Base-by-base conservation (phyloP, 1,284 basidiomycete genomes). In the Malassezia sympodialis region DNA sequence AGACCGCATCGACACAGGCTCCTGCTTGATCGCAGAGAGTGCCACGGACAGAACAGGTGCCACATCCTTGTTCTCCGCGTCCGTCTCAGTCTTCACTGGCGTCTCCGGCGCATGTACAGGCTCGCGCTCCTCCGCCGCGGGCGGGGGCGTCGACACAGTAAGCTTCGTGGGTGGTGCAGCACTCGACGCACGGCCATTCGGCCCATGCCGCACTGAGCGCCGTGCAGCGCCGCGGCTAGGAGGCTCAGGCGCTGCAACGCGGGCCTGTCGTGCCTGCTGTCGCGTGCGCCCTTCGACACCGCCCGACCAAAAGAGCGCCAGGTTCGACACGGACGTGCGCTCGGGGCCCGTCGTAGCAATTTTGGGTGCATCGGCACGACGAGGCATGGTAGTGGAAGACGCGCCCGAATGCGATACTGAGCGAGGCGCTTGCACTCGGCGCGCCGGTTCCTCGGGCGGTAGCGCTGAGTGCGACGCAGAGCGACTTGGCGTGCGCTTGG, bases 271-370 rank as follows among this genome's bases (percentile, higher is more conserved):
- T 14, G 66, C 64, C 44, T 65, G 67, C 27, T 59, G 63, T 24
- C 71, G 60, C 7, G 63, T 67, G n/a, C 69, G 57, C 14, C 66
- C 66, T 14, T 56, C 65, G 3, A 71, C 63, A 14, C 72, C 72
- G 2, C 67, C 72, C 5, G 66, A 67, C 72, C 72, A 74, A 49
- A 69, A 69, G 24, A 71, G 61, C 8, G 72, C 70, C 23, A 74
- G 57, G 30, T 74, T 74, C 27, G 65, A 67, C 19, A 70, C 61
- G 4, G 70, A 73, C 12, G 72, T 74, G n/a, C 72, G 63, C 49
- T 63, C 66, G 21, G 64, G 53, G 8, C 72, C 72, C n/a, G 63
- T 61, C 2, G 72, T 74, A 11, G 70, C 72, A 32, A 74, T 56
- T 14, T 19, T 19, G 37, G 30, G 48, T n/a, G 24, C 21, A 3